Evolutionary conservation across 140 eudicot genomes (phyloP), one percentile per base, ranked within the genome.

Genomic region (Ambrosia hybrid): DNA sequence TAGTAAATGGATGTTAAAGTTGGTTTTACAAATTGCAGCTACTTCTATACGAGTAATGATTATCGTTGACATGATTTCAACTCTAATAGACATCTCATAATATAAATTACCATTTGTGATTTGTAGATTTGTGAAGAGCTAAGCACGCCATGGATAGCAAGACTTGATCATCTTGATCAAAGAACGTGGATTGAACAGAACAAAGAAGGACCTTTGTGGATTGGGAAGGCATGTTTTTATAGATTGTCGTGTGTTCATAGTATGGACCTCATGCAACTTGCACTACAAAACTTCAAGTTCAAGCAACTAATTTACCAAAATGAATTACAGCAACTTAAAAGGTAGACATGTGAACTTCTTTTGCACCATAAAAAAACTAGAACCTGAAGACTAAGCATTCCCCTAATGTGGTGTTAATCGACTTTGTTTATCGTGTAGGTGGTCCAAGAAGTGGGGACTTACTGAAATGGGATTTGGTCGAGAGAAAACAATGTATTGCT

Each of bases 381-480:
- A 41, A 41, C 46, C 46, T 8, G 8, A 48, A 3, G 2, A 58
- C 21, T 10, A 3, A 58, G 7, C 41, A 3, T 26, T 8, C 15
- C 39, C 2, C 39, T 58, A 12, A 3, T 58, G 65, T 48, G 9
- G 53, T 33, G 17, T 33, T 34, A 26, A 46, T 3, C 14, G 13
- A 9, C 1, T 60, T 63, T 9, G 16, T 14, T 37, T 30, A 30
- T 30, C 63, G 12, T 73, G 60, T 66, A 89, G 96, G 73, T 89
- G 96, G 96, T 82, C 93, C 34, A 84, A 78, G 73, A 77, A 72
- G 36, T 76, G 73, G 83, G 89, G 93, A 13, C 90, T 89, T 5
- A 58, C 63, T 2, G 78, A 86, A 51, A 86, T 86, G 84, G 96
- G 96, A 73, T 89, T 89, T 74, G 90, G 90, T 7, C 79, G 96